Conservation (phyloP, 2,329 filamentous ascomycete species). For the Bisporella sp. region DNA sequence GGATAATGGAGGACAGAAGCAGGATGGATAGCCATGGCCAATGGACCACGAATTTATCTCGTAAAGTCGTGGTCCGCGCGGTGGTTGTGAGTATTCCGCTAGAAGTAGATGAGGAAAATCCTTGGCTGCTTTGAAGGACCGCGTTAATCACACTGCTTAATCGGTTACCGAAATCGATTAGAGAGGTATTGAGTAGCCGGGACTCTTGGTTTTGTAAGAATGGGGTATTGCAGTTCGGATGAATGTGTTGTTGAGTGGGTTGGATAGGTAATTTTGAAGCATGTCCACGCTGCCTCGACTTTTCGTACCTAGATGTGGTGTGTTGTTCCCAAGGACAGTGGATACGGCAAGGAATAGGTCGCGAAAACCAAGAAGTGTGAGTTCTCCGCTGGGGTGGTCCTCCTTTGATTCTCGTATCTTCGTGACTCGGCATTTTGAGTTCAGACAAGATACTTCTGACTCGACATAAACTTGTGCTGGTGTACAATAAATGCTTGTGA, state of each 20-base stretch:
- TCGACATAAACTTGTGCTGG: slow-evolving; percentile 18
- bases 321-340: slow-evolving; percentile 7
- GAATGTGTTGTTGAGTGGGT: slow-evolving; percentile 9
- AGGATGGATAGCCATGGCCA: slow-evolving; percentile 10
- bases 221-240: slow-evolving; percentile 10
- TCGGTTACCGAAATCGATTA: slow-evolving; percentile 12
- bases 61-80: background rate
- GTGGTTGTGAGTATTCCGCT: slow-evolving; percentile 6
- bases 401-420: slow-evolving; percentile 14
- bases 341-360: slow-evolving; percentile 8
- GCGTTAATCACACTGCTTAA: slow-evolving; percentile 13
- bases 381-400: slow-evolving; percentile 2
- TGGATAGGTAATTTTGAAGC: slow-evolving; percentile 16
- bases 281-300: slow-evolving; percentile 8
- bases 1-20: slow-evolving; percentile 6
- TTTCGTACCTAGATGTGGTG: slow-evolving; percentile 2
- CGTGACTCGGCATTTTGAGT: slow-evolving; percentile 9
- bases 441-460: slow-evolving; percentile 10
- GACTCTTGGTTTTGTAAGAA: slow-evolving; percentile 2
- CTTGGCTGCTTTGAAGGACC: slow-evolving; percentile 10
- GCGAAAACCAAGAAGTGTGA: slow-evolving; percentile 13
- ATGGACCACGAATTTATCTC: slow-evolving; percentile 1
- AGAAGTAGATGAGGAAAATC: slow-evolving; percentile 2
- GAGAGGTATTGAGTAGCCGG: slow-evolving; percentile 8
- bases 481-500: slow-evolving; percentile 16